These are phyloP conservation scores for Leucocoprinus leucothites DNA, from an alignment of 768 basidiomycete genomes.

Conservation along the genomic window DNA sequence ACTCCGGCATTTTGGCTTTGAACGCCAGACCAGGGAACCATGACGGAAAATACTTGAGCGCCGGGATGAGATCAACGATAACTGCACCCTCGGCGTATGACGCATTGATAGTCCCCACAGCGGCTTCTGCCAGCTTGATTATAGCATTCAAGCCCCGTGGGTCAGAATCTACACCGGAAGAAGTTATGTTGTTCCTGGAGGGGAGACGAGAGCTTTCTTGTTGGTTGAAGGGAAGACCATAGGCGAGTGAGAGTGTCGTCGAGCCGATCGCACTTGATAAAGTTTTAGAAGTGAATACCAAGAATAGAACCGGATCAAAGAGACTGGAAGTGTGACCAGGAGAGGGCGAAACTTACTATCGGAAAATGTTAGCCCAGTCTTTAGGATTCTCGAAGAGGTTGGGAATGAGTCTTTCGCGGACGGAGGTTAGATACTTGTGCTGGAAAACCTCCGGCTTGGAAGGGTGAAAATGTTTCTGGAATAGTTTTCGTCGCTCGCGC, in stretches of 20 bases:
- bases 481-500: slow-evolving; percentile 19
- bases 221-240: slow-evolving; percentile 24
- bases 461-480: slow-evolving; percentile 19
- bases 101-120: slow-evolving; percentile 18
- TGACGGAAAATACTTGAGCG: slow-evolving; percentile 37
- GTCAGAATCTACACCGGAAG: no score
- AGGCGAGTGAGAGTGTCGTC: slow-evolving; percentile 24
- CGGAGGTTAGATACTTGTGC: slow-evolving; percentile 11
- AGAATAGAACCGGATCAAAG: not conserved
- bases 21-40: slow-evolving; percentile 48
- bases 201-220: no score
- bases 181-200: no score
- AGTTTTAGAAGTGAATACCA: no score
- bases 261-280: slow-evolving; percentile 23
- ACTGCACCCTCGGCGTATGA: slow-evolving; percentile 24
- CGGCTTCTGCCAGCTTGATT: slow-evolving; percentile 23
- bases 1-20: slow-evolving; percentile 33
- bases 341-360: not conserved
- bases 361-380: not conserved
- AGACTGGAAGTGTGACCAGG: not conserved
- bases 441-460: slow-evolving; percentile 6
- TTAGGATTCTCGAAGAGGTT: not conserved
- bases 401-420: slow-evolving; percentile 3
- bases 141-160: not conserved
- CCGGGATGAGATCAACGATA: slow-evolving; percentile 26